phyloP scores from a whole-genome alignment of 495 filamentous ascomycete genomes.

The Parmelia sp. region DNA sequence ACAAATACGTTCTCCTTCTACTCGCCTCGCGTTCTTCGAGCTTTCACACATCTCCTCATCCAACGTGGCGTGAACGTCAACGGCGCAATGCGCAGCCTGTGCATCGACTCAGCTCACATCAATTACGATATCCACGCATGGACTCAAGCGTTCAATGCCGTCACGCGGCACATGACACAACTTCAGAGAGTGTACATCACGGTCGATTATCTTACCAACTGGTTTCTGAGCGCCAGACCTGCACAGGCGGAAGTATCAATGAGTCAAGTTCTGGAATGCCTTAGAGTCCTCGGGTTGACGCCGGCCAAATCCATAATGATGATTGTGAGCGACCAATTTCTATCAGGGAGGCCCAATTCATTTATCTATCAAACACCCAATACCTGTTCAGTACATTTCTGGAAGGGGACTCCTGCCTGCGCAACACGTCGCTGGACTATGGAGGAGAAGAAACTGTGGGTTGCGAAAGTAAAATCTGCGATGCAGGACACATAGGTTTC shows the following conservation, averaged over 20 bases:
- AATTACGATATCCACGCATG: background rate
- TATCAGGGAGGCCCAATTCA: no score
- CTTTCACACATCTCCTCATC: background rate
- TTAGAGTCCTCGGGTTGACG: background rate
- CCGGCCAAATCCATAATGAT: background rate
- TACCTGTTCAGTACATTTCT: no score
- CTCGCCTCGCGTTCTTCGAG: background rate
- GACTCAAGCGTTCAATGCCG: background rate
- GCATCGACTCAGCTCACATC: background rate
- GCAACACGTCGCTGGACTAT: no score
- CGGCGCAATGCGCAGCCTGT: background rate
- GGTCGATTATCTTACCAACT: background rate
- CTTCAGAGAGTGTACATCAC: background rate
- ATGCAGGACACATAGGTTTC: background rate
- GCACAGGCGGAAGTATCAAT: background rate
- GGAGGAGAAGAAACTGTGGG: background rate
- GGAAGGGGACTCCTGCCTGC: no score
- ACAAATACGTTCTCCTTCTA: background rate
- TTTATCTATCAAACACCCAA: no score
- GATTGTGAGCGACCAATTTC: background rate
- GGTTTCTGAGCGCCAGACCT: background rate
- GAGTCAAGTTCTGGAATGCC: background rate
- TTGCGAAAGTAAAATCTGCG: background rate
- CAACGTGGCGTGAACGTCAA: background rate
- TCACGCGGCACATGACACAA: background rate